Base-by-base conservation (phyloP, 768 basidiomycete species). In the Xerocomellus intermedius region DNA sequence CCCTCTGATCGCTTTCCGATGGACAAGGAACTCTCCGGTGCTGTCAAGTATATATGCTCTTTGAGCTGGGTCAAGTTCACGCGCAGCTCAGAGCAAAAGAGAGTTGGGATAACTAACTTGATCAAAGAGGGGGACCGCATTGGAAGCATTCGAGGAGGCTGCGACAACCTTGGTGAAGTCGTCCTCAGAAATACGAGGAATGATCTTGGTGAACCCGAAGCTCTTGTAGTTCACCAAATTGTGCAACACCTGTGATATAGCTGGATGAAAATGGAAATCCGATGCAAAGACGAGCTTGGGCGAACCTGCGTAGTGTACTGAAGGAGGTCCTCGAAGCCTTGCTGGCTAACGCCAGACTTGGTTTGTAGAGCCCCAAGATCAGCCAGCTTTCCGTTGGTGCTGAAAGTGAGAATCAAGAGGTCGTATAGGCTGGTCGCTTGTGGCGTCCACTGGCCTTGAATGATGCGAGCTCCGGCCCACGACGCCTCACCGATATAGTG, bases 191-290 rank as follows among this genome's bases (percentile, higher is more conserved):
- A 89, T 63, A 21, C 93, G 86, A 21, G 93, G 91, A 45, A 92
- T 66, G 60, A 95, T 87, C 74, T 95, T 94, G 41, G 88, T 89
- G 64, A 87, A 89, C 2, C 92, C 92, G 58, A 94, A 94, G 3
- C 78, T 81, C 67, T 83, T 89, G 73, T 85, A 92, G 71, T 93
- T 93, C 22, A 62, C 79, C 33, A 80, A 56, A 52, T 78, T 78
- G 58, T 74, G 75, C 55, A 81, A 54, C 26, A 73, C 71, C 77
- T 75, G 32, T 28, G 13, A 28, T 5, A 6, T 9, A 17, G 5
- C 33, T 30, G 32, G 7, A 52, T 45, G 13, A 43, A 33, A 26
- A 48, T 2, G 45, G 7, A 0, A 16, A 2, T 13, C 8, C 1
- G 33, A 48, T 13, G 17, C 2, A 13, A 33, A 14, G 17, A 33